Evolutionary conservation across 805 yeast genomes (phyloP).

Genomic region (Yarrowia divulgata): DNA sequence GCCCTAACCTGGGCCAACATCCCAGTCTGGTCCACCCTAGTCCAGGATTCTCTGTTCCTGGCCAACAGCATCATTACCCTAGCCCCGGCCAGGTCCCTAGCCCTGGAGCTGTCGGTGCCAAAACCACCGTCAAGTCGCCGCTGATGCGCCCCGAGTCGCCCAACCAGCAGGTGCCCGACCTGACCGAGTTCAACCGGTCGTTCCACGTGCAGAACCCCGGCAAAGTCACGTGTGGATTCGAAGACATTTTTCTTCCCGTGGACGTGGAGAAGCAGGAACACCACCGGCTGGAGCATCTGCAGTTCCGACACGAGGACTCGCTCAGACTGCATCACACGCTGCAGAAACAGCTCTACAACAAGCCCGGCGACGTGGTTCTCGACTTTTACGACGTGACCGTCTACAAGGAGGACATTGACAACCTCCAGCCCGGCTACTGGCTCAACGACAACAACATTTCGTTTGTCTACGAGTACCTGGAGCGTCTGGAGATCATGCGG

Average conservation of each 20-base stretch:
- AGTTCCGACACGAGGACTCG: constrained; percentile 37
- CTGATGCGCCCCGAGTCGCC: constrained; percentile 25
- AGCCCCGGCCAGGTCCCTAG: constrained; percentile 8
- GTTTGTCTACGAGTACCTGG: constrained; percentile 66
- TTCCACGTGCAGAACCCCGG: constrained; percentile 20
- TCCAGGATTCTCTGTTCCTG: not conserved
- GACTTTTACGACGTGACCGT: constrained; percentile 60
- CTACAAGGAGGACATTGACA: constrained; percentile 64
- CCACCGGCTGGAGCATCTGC: constrained; percentile 16
- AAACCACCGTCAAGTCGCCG: constrained; percentile 22
- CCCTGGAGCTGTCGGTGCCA: constrained; percentile 1
- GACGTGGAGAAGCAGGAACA: constrained; percentile 25
- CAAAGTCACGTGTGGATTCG: constrained; percentile 40
- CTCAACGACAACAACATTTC: constrained; percentile 73
- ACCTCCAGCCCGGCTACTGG: constrained; percentile 72
- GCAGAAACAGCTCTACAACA: constrained; percentile 33
- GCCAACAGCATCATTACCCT: not conserved
- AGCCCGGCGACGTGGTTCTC: constrained; percentile 26
- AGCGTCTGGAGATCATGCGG: constrained; percentile 47
- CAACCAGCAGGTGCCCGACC: constrained; percentile 2
- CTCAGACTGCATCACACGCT: constrained; percentile 29
- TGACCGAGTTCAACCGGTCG: constrained; percentile 28
- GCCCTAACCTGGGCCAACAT: not conserved
- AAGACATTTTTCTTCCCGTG: constrained; percentile 34
- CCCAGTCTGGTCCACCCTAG: constrained; percentile 7